Evolutionary conservation across 306 rosid genomes (phyloP).

Genomic region (Glycine soja): DNA sequence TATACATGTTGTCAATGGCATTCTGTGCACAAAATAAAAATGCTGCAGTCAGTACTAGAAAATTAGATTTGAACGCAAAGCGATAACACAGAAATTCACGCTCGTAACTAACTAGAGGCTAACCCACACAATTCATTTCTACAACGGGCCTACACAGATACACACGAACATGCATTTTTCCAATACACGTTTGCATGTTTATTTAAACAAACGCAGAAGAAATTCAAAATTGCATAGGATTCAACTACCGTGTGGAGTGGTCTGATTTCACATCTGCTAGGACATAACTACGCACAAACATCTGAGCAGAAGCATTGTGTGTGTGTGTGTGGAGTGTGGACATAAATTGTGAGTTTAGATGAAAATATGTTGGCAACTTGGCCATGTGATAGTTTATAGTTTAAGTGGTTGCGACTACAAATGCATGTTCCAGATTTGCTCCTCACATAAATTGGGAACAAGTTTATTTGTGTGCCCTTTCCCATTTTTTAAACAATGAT

Average conservation of each 20-base stretch:
- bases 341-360: background rate
- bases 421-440: background rate
- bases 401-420: background rate
- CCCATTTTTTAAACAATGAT: conserved; percentile 4
- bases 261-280: background rate
- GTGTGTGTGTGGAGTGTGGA: too few species aligned
- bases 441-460: background rate
- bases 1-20: conserved; percentile 79
- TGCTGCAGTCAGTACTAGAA: conserved; percentile 37
- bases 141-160: background rate
- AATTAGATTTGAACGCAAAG: too few species aligned
- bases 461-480: background rate
- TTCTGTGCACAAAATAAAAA: conserved; percentile 54
- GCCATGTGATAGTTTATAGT: background rate
- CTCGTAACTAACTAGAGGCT: background rate
- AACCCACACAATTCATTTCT: conserved; percentile 20
- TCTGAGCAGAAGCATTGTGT: too few species aligned
- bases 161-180: background rate
- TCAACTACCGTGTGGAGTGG: background rate
- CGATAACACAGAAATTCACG: too few species aligned
- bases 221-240: background rate
- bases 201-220: background rate
- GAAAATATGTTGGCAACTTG: background rate
- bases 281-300: background rate
- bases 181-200: background rate